Conservation (phyloP, 2,329 filamentous ascomycete genomes). For the Emergomyces orientalis region DNA sequence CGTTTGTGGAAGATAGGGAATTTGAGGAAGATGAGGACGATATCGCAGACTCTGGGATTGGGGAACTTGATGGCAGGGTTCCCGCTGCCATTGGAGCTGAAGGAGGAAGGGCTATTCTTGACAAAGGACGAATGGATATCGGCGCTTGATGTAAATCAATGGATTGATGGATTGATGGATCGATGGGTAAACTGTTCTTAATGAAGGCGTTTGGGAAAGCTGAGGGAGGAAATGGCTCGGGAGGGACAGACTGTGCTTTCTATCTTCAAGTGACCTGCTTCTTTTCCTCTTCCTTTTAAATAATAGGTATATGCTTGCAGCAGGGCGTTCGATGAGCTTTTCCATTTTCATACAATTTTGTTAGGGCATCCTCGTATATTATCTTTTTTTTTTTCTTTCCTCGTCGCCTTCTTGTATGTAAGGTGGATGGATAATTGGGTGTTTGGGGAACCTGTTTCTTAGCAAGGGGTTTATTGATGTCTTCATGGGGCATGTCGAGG, state of each 20-base stretch:
- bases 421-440: not conserved
- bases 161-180: not conserved
- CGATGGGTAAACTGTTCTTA: not conserved
- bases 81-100: conserved; percentile 6
- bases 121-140: conserved; percentile 7
- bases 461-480: not conserved
- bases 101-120: not conserved
- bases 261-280: not conserved
- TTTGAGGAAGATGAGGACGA: conserved; percentile 21
- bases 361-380: not conserved
- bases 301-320: not conserved
- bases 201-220: not conserved
- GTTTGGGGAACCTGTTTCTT: not conserved
- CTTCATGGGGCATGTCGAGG: not conserved
- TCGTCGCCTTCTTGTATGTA: not conserved
- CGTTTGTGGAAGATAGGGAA: conserved; percentile 63
- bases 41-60: conserved; percentile 9
- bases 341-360: not conserved
- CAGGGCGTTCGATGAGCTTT: not conserved
- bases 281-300: not conserved
- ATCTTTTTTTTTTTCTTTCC: not conserved
- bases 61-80: conserved; percentile 10
- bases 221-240: not conserved
- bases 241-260: not conserved
- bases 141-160: not conserved